Conservation (phyloP, 2,329 filamentous ascomycete species). For the Thielaviopsis cerberus region DNA sequence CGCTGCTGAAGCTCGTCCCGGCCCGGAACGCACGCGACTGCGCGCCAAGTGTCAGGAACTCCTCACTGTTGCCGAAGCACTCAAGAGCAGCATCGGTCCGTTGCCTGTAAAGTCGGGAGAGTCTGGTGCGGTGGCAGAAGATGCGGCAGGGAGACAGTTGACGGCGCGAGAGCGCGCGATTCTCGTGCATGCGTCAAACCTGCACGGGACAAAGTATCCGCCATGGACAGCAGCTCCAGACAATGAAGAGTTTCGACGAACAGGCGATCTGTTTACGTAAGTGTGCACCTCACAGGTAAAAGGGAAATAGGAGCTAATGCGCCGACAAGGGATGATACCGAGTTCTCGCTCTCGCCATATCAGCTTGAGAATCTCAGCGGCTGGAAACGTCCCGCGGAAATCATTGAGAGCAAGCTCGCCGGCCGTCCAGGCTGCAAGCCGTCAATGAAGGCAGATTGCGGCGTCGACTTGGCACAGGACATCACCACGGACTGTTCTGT, state of each 20-base stretch:
- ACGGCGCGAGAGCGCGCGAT: constrained; percentile 59
- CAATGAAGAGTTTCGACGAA: constrained; percentile 39
- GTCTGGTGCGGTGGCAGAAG: background rate
- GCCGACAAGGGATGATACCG: constrained; percentile 42
- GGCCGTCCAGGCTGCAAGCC: constrained; percentile 24
- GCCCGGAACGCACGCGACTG: constrained; percentile 47
- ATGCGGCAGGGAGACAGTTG: constrained; percentile 30
- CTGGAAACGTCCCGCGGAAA: constrained; percentile 61
- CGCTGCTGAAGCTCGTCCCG: constrained; percentile 37
- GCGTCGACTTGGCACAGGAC: constrained; percentile 80
- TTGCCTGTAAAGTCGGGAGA: background rate
- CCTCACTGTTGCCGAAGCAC: constrained; percentile 52
- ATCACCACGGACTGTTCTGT: constrained; percentile 93
- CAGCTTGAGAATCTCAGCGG: constrained; percentile 62
- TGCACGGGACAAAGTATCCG: constrained; percentile 70
- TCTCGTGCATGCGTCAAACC: constrained; percentile 53
- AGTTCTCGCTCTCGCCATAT: constrained; percentile 52
- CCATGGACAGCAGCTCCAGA: constrained; percentile 56
- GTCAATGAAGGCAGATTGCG: constrained; percentile 40
- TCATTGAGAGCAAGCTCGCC: constrained; percentile 3
- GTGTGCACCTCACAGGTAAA: constrained; percentile 17
- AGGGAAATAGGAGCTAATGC: background rate
- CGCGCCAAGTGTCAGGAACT: constrained; percentile 51
- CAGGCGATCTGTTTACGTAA: constrained; percentile 44
- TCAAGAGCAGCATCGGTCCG: constrained; percentile 33